phyloP scores from a whole-genome alignment of 305 asterid species.

The Rubia peregrina region DNA sequence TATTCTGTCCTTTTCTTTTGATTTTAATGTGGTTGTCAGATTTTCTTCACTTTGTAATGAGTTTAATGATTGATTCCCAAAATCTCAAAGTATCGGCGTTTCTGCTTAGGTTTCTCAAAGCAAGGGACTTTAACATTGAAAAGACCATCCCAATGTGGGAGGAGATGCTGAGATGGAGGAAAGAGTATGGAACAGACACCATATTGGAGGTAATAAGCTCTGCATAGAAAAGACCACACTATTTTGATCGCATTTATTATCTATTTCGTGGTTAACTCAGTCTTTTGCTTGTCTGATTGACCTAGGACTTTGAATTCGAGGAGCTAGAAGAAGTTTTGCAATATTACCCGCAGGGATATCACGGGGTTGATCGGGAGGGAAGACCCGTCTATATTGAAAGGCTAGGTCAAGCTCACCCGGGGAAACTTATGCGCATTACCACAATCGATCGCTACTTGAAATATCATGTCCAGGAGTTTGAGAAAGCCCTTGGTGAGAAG shows the following conservation, averaged over 20 bases:
- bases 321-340: conserved; percentile 90
- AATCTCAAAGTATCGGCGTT: conserved; percentile 9
- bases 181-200: conserved; percentile 76
- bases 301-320: conserved; percentile 71
- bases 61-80: conserved; percentile 7
- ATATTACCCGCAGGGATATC: conserved; percentile 95
- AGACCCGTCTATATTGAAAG: conserved; percentile 92
- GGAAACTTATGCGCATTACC: conserved; percentile 69
- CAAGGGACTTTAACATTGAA: conserved; percentile 68
- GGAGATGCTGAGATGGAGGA: conserved; percentile 95
- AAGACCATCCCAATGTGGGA: conserved; percentile 88
- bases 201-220: conserved; percentile 59
- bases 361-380: conserved; percentile 96
- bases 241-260: not conserved
- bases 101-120: conserved; percentile 68
- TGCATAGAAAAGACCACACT: not conserved
- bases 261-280: not conserved
- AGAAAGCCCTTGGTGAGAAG: conserved; percentile 71
- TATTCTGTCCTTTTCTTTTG: not conserved
- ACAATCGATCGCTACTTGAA: conserved; percentile 75
- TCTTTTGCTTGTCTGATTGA: conserved; percentile 1
- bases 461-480: conserved; percentile 95
- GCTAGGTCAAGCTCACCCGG: conserved; percentile 91
- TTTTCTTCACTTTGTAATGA: conserved; percentile 7
- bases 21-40: conserved; percentile 2